Conservation (phyloP, 352 stramenopile species). For the Globisporangium parvum region DNA sequence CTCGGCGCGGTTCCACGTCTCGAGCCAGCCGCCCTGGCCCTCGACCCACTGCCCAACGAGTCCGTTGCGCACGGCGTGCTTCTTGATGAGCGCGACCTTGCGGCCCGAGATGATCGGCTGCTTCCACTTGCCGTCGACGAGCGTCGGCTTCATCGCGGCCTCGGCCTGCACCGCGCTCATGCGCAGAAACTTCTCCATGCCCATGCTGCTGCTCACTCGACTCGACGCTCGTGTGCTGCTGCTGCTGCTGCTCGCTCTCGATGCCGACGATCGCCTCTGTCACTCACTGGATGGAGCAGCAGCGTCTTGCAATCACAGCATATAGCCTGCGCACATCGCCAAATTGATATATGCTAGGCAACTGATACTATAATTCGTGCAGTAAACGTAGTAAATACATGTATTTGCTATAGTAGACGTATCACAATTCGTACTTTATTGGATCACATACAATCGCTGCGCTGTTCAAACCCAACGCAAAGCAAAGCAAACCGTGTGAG, state of each 20-base stretch:
- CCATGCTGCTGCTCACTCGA: conserved; percentile 12
- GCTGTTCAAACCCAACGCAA: not conserved
- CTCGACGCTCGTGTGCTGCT: conserved; percentile 5
- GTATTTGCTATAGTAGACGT: not conserved
- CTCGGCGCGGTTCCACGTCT: conserved; percentile 65
- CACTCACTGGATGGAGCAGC: no score
- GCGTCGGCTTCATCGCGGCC: conserved; percentile 68
- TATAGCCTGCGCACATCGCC: no score
- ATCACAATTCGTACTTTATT: not conserved
- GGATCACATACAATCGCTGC: no score
- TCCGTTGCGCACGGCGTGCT: conserved; percentile 61
- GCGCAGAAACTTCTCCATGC: conserved; percentile 70
- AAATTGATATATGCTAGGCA: no score
- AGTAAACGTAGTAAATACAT: no score
- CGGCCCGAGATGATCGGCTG: conserved; percentile 74
- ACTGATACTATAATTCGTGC: no score
- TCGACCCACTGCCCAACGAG: conserved; percentile 72
- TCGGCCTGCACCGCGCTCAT: conserved; percentile 66
- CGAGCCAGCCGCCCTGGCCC: conserved; percentile 76
- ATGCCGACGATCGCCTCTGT: no score
- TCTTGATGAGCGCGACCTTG: conserved; percentile 81
- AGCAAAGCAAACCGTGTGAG: not conserved
- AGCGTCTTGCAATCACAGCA: no score
- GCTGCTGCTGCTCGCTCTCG: conserved; percentile 12
- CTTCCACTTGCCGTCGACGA: conserved; percentile 84